Evolutionary conservation across 371 early-diverging fungal genomes (phyloP).

Genomic region (Mucor circinelloides): DNA sequence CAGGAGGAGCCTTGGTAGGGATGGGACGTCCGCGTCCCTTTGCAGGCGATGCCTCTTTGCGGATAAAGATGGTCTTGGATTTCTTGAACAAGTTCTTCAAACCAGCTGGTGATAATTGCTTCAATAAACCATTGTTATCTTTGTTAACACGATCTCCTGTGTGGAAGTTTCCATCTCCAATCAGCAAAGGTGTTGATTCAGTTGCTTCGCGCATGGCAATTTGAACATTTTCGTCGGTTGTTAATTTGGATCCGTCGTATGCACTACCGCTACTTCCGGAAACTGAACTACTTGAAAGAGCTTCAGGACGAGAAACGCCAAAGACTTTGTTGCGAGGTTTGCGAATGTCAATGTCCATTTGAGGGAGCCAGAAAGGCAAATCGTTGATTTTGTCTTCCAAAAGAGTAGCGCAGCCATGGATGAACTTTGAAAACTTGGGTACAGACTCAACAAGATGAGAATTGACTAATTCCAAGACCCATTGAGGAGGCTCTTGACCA

Average conservation of each 20-base stretch:
- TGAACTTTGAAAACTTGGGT: slow-evolving; percentile 99
- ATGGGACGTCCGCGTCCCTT: slow-evolving; percentile 18
- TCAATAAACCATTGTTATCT: background rate
- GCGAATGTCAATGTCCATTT: slow-evolving; percentile 96
- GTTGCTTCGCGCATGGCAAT: slow-evolving; percentile 33
- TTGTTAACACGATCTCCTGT: background rate
- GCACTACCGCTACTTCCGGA: slow-evolving; percentile 33
- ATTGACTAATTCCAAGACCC: slow-evolving; percentile 94
- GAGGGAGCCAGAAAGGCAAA: slow-evolving; percentile 98
- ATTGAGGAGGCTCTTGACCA: slow-evolving; percentile 93
- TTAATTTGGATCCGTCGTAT: slow-evolving; percentile 20
- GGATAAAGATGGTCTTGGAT: slow-evolving; percentile 19
- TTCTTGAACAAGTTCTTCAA: slow-evolving; percentile 20
- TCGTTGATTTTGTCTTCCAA: slow-evolving; percentile 86
- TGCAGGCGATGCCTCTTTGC: slow-evolving; percentile 6
- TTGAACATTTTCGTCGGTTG: slow-evolving; percentile 34
- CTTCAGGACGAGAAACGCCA: slow-evolving; percentile 49
- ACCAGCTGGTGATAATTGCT: slow-evolving; percentile 22
- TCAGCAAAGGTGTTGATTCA: slow-evolving; percentile 15
- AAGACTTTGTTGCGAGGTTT: slow-evolving; percentile 57
- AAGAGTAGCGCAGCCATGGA: slow-evolving; percentile 96
- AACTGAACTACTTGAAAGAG: slow-evolving; percentile 27
- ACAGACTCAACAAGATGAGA: slow-evolving; percentile 96
- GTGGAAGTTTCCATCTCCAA: slow-evolving; percentile 15
- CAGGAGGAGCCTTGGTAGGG: slow-evolving; percentile 41